Base-by-base conservation (phyloP, 2,329 filamentous ascomycete species). In the Penicillium olsonii region DNA sequence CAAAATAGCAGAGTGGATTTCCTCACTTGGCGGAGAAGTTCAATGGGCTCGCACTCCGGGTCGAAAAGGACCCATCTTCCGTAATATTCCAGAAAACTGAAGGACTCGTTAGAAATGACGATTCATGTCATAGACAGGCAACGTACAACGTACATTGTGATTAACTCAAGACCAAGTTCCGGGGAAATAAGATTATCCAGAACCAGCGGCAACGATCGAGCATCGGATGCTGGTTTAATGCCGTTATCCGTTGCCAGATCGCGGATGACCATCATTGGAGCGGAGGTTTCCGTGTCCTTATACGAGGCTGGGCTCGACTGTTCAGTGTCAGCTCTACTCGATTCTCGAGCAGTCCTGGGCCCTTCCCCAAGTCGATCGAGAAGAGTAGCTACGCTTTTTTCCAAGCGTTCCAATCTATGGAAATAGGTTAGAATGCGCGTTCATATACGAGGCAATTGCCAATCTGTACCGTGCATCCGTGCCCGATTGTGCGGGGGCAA, bases 51-150 rank as follows among this genome's bases (percentile, higher is more conserved):
- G 7, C 52, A 59, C 15, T 57, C 54, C 1, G 63, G 55, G 20
- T 65, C 65, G 42, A 73, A 73, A 6, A 63, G 60, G 7, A 75
- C 68, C 72, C 73, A 76, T 15, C 69, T 63, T n/a, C 72, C 73
- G 49, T 75, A 75, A 48, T 75, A 64, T 40, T 70, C 63, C 20
- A 68, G 62, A 46, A 76, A 76, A 42, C 57, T 69, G n/a, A 27
- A 38, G 27, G 3, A 39, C 5, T 47, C 17, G 41, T 14, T 38
- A 12, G 17, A 7, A 37, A 14, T 18, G 33, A 31, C 24, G 3
- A 40, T 20, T 29, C 15, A 26, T 37, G 10, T 15, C 4, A 22
- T 31, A 26, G 14, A 18, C 11, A 31, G n/a, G 19, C 4, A 12
- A 31, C n/a, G n/a, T n/a, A n/a, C n/a, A 11, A 19, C 56, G 35